Evolutionary conservation across 108 stramenopile species (phyloP), one percentile per base, ranked within the genome.

Genomic region (Bacterosira constricta): DNA sequence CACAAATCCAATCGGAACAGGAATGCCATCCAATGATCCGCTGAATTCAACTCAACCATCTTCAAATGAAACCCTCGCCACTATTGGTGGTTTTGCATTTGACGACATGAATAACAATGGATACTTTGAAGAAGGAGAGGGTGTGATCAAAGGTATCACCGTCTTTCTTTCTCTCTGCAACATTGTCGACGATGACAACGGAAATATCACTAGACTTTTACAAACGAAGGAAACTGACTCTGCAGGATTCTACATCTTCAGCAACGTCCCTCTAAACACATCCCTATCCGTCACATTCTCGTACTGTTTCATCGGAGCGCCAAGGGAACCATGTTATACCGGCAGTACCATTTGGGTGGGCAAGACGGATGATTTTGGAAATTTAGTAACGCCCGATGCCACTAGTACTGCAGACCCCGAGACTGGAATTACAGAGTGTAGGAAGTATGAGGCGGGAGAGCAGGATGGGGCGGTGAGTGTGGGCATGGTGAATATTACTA

Each of bases 121-220:
- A 34, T 58, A 58, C 23, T 69, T 58, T 47, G 56, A 57, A 1
- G 68, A 58, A 37, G 34, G 32, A 27, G 63, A 47, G 11, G 75
- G 68, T 35, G 29, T 15, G 12, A 20, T 66, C 35, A 42, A 38
- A 45, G 26, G 59, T 76, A n/a, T 25, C 30, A 26, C 66, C 68
- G 25, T 59, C 75, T 8, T 41, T 76, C 9, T 67, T 55, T 36
- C n/a, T n/a, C n/a, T n/a, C n/a, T n/a, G n/a, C n/a, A n/a, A n/a
- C n/a, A n/a, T n/a, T n/a, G n/a, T n/a, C n/a, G n/a, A n/a, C n/a
- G 66, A 76, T 56, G 67, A 66, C 51, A 30, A 68, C 25, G 66
- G 75, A 1, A 54, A 31, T 15, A 54, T 76, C n/a, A 44, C 3
- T 15, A 37, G 25, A 30, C 18, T 57, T 18, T 30, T 68, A 57